A percentile compares a stretch with the other conserved stretches of the same genome.
phyloP scores from a whole-genome alignment of 129 eudicot genomes.

The Lactuca saligna region DNA sequence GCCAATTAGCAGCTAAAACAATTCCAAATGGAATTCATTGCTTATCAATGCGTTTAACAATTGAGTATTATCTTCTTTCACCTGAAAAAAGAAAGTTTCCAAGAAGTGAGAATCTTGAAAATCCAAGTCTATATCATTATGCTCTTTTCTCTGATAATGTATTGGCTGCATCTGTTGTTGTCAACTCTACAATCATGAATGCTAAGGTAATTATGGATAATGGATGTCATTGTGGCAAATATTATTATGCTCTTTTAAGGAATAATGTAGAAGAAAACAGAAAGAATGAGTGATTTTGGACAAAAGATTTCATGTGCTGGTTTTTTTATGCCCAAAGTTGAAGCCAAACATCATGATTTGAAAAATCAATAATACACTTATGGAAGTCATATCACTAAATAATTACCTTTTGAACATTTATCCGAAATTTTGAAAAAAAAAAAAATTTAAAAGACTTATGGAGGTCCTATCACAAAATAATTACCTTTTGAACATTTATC shows the following conservation, averaged over 20 bases:
- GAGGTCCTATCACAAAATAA: not conserved
- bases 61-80: slow-evolving; percentile 83
- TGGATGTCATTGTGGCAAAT: not conserved
- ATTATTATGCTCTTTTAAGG: not conserved
- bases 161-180: slow-evolving; percentile 96
- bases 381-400: not conserved
- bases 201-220: slow-evolving; percentile 60
- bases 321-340: not conserved
- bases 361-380: not conserved
- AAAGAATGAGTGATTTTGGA: not conserved
- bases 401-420: no score
- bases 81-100: slow-evolving; percentile 76
- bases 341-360: not conserved
- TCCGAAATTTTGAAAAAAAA: no score
- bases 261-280: not conserved
- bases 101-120: slow-evolving; percentile 71
- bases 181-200: slow-evolving; percentile 77
- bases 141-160: slow-evolving; percentile 97
- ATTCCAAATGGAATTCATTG: slow-evolving; percentile 96
- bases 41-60: slow-evolving; percentile 76
- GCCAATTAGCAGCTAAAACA: slow-evolving; percentile 96
- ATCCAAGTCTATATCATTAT: slow-evolving; percentile 80
- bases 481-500: no score
- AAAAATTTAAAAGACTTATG: no score
- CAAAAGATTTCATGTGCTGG: not conserved